Conservation (phyloP, 805 yeast species). For the Metschnikowia bowlesiae region DNA sequence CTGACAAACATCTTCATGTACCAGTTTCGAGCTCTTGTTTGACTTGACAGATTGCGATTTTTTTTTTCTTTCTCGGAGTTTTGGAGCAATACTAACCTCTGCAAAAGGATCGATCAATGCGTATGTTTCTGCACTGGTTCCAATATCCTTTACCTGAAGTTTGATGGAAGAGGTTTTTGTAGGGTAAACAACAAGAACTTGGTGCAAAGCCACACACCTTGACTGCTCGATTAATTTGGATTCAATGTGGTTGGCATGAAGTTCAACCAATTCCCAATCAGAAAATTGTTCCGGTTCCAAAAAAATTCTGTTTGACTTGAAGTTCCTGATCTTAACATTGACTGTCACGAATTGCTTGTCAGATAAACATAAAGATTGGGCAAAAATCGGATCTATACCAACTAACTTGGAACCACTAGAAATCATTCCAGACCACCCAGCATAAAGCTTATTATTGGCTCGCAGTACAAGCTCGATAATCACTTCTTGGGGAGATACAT, state of each 20-base stretch:
- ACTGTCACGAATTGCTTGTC: conserved; percentile 40
- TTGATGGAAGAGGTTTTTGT: conserved; percentile 56
- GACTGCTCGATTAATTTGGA: conserved; percentile 72
- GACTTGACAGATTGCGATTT: conserved; percentile 20
- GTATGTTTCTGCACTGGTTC: conserved; percentile 38
- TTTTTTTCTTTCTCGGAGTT: conserved; percentile 24
- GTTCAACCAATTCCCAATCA: conserved; percentile 90
- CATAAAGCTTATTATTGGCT: conserved; percentile 29
- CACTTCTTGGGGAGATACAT: conserved; percentile 55
- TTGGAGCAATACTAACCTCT: conserved; percentile 76
- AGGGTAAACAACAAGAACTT: conserved; percentile 65
- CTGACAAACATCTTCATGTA: conserved; percentile 22
- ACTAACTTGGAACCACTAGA: conserved; percentile 30
- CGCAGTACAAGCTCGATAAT: conserved; percentile 43
- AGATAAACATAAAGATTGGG: conserved; percentile 43
- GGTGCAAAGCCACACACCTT: conserved; percentile 61
- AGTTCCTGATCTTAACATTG: conserved; percentile 44
- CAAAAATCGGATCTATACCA: conserved; percentile 68
- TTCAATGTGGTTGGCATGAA: conserved; percentile 75
- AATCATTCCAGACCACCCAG: conserved; percentile 68
- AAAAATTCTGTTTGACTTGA: conserved; percentile 57
- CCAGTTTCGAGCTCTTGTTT: conserved; percentile 8
- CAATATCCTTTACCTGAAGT: conserved; percentile 46
- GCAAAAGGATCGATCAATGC: conserved; percentile 59
- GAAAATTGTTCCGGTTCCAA: conserved; percentile 72